Evolutionary conservation across 768 basidiomycete species (phyloP), one percentile per base, ranked within the genome.

Genomic region (Pisolithus tinctorius): DNA sequence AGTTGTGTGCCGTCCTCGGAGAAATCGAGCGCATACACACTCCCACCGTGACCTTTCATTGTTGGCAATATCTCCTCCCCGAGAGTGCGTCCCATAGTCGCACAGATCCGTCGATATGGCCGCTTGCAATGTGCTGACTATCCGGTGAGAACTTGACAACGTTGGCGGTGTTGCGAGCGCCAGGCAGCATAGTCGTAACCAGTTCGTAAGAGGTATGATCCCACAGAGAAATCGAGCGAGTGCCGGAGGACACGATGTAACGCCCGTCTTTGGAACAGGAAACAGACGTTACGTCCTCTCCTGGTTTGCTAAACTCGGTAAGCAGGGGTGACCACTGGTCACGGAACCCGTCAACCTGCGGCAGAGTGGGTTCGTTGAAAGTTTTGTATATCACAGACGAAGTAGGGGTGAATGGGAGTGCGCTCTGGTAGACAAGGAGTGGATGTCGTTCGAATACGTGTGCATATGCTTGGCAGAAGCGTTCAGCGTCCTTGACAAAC

Each of bases 401-500:
- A n/a, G 54, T 67, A 3, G 66, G 66, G 37, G 66, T 56, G 47
- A 67, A 67, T 3, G 66, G 67, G 20, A 67, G 62, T 16, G 66
- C 66, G 16, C 61, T 58, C 23, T 58, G 56, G 54, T 67, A 67
- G 30, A 67, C 67, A 20, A 67, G 54, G 23, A 67, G 65, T 4
- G 65, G 65, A 41, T 67, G 65, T 20, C 65, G 65, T 51, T 67
- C 65, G 41, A 69, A 69, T 7, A 55, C 63, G 3, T 59, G 59
- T 31, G 57, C 54, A 48, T 60, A 65, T 3, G 67, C 63, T 45
- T 69, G 65, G 37, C 63, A 67, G 37, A 67, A 67, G 23, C 65
- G 63, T n/a, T 63, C 56, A 20, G 61, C 58, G 29, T 69, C 65
- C 42, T 51, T 61, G n/a, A 46, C 39, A 43, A 67, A 63, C 2